Base-by-base conservation (phyloP, 192 early-diverging fungal species). In the Coemansia sp. region DNA sequence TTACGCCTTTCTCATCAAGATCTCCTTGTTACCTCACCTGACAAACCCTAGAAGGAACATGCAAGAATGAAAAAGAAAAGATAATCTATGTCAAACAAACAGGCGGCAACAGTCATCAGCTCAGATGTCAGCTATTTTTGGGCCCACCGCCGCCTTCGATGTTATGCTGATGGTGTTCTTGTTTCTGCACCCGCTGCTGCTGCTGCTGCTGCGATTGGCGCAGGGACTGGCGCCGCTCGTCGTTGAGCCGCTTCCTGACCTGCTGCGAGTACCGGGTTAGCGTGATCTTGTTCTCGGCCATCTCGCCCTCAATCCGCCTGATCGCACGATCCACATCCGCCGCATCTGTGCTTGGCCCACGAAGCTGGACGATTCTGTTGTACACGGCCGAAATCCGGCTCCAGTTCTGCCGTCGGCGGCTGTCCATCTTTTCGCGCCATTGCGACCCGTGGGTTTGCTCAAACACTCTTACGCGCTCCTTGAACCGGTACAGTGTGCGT, bases 401-500 rank as follows among this genome's bases (percentile, higher is more conserved):
- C 76, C 76, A 78, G 63, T 78, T 78, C 60, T 78, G 76, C 9
- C 76, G 66, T 4, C 64, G 66, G 54, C 62, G 64, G 67, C 70
- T 78, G 59, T 78, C 76, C 76, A 78, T 78, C 67, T 69, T 72
- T 32, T 72, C 76, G 49, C 76, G 70, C 76, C 76, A 78, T 26
- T 72, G 63, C 23, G 63, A 26, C 10, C 76, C 76, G 40, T 78
- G 70, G 43, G 43, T 23, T 10, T 42, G 39, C 26, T 78, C 76
- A 23, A 69, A 66, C 56, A 56, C 64, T 37, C 53, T 69, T 32
- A 68, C 64, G 16, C 67, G 70, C 65, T 69, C 63, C 62, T 52
- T 61, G 70, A 63, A 78, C 16, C 26, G 56, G 67, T 69, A 78
- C 64, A 78, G 67, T 43, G 59, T 21, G 42, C 76, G 76, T 32